Conservation (phyloP, 2,329 filamentous ascomycete genomes). For the Neofusicoccum kwambonambiense region DNA sequence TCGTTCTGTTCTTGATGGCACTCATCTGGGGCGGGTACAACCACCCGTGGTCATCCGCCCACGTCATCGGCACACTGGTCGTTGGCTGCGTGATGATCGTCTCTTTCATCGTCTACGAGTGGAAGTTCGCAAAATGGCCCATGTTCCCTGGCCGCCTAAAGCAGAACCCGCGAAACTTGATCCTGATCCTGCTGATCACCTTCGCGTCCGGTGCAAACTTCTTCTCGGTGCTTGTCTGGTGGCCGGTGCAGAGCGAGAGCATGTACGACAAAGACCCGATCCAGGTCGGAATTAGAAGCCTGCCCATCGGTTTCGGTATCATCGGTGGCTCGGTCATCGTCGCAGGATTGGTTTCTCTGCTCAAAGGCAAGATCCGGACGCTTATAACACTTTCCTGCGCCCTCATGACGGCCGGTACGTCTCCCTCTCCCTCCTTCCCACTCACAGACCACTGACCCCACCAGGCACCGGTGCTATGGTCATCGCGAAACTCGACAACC, state of each 20-base stretch:
- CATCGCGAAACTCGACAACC: slow-evolving; percentile 52
- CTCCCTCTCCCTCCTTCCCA: too few relatives aligned
- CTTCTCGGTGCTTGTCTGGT: slow-evolving; percentile 36
- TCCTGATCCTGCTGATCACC: slow-evolving; percentile 34
- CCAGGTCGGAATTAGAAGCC: slow-evolving; percentile 61
- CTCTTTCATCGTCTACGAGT: slow-evolving; percentile 52
- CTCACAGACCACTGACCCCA: background rate
- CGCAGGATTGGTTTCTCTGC: slow-evolving; percentile 56
- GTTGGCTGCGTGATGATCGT: slow-evolving; percentile 51
- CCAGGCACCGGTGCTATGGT: slow-evolving; percentile 55
- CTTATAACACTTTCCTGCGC: slow-evolving; percentile 60
- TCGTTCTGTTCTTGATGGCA: slow-evolving; percentile 37
- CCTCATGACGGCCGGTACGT: slow-evolving; percentile 61
- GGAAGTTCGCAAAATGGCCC: slow-evolving; percentile 40
- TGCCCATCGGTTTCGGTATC: slow-evolving; percentile 65
- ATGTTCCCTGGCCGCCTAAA: slow-evolving; percentile 43
- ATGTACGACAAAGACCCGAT: slow-evolving; percentile 57
- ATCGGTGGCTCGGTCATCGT: slow-evolving; percentile 60
- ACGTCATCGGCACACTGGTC: slow-evolving; percentile 56
- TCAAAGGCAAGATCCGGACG: slow-evolving; percentile 58
- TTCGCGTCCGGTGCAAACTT: slow-evolving; percentile 36
- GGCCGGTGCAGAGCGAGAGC: slow-evolving; percentile 35
- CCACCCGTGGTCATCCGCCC: slow-evolving; percentile 55
- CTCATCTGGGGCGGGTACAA: slow-evolving; percentile 58
- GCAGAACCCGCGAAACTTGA: slow-evolving; percentile 32